Conservation (phyloP, 148 eudicot genomes). For the Dysphania ambrosioides region DNA sequence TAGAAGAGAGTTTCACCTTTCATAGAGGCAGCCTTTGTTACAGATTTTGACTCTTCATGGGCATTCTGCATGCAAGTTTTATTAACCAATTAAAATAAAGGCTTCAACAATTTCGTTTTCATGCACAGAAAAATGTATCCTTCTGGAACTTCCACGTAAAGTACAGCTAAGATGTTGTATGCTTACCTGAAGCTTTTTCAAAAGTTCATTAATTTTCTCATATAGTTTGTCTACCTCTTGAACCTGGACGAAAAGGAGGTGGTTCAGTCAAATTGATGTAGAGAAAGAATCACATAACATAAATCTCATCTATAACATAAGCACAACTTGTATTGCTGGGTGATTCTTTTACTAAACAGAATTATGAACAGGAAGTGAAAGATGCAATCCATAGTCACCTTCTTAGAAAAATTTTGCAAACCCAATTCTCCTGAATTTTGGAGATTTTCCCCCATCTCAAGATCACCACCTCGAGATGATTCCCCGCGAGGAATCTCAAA, state of each 20-base stretch:
- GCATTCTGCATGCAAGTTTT: conserved; percentile 60
- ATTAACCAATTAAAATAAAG: conserved; percentile 1
- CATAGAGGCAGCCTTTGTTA: conserved; percentile 93
- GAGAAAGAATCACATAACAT: background rate
- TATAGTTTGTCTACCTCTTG: conserved; percentile 81
- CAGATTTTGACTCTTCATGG: conserved; percentile 87
- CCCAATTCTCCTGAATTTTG: conserved; percentile 71
- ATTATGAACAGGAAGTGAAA: background rate
- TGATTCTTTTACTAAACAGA: background rate
- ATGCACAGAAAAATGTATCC: background rate
- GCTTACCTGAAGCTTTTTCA: conserved; percentile 89
- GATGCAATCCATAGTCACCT: conserved; percentile 38
- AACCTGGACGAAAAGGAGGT: conserved; percentile 42
- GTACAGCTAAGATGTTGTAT: conserved; percentile 4
- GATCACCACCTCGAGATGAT: conserved; percentile 46
- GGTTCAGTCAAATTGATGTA: background rate
- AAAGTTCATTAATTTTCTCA: conserved; percentile 64
- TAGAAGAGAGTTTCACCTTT: conserved; percentile 62
- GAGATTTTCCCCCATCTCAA: conserved; percentile 62
- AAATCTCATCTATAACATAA: background rate
- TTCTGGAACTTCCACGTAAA: background rate
- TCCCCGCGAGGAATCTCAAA: conserved; percentile 62
- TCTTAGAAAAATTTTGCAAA: conserved; percentile 61
- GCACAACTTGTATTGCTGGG: background rate
- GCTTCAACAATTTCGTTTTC: background rate